A percentile compares a stretch with the other conserved stretches of the same genome.
Evolutionary conservation across 352 stramenopile genomes (phyloP).

Genomic region (Phytophthora rubi): DNA sequence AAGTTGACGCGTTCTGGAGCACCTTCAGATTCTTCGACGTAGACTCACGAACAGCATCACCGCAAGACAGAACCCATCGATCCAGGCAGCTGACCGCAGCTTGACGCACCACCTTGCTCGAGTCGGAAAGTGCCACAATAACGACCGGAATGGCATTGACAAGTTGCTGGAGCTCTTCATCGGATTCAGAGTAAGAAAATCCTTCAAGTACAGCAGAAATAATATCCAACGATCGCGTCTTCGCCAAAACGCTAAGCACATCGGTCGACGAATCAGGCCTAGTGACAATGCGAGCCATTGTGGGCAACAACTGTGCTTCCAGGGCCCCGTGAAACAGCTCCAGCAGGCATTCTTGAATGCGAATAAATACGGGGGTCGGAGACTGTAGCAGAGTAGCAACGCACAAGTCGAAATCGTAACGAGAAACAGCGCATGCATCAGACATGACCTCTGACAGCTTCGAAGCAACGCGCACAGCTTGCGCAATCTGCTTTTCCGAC

Average conservation of each 20-base stretch:
- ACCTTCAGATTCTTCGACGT: slow-evolving; percentile 38
- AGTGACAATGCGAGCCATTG: slow-evolving; percentile 63
- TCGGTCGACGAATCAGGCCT: slow-evolving; percentile 33
- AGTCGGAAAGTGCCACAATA: slow-evolving; percentile 68
- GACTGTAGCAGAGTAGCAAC: slow-evolving; percentile 71
- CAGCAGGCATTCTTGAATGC: slow-evolving; percentile 60
- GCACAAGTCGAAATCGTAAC: slow-evolving; percentile 70
- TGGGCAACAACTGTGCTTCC: slow-evolving; percentile 63
- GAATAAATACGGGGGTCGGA: slow-evolving; percentile 64
- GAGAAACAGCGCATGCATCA: slow-evolving; percentile 46
- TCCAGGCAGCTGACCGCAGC: slow-evolving; percentile 67
- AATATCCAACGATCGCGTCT: slow-evolving; percentile 73
- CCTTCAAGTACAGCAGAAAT: slow-evolving; percentile 69
- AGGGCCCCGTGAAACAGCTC: slow-evolving; percentile 61
- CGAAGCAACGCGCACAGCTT: slow-evolving; percentile 50
- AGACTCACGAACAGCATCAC: slow-evolving; percentile 25
- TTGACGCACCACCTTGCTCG: slow-evolving; percentile 57
- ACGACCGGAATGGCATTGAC: slow-evolving; percentile 65
- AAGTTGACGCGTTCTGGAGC: slow-evolving; percentile 39
- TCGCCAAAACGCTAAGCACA: slow-evolving; percentile 55
- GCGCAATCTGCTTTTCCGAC: slow-evolving; percentile 26
- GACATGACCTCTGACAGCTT: slow-evolving; percentile 56
- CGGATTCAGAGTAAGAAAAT: slow-evolving; percentile 41
- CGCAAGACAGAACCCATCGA: slow-evolving; percentile 50
- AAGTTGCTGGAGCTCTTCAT: slow-evolving; percentile 52